Evolutionary conservation across 176 grass and related monocot species (phyloP).

Genomic region (Tuctoria greenei): DNA sequence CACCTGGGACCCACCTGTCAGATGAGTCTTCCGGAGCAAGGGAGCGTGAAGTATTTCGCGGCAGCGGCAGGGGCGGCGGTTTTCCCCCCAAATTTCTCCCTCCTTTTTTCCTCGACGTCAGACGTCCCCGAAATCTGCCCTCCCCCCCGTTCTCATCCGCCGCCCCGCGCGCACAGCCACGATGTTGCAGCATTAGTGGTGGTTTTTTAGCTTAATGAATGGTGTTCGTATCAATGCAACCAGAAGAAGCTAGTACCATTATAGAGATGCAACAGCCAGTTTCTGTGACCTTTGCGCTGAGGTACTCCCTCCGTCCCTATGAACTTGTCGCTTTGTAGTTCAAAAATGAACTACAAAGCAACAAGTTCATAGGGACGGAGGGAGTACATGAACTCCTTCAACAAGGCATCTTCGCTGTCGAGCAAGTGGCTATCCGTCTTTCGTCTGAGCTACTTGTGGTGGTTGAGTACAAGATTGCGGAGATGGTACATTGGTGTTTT

Average conservation of each 20-base stretch:
- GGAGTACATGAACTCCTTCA: too few species aligned
- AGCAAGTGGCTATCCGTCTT: conserved; percentile 75
- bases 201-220: background rate
- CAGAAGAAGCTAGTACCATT: conserved; percentile 68
- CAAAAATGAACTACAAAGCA: too few species aligned
- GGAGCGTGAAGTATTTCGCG: conserved; percentile 38
- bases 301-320: too few species aligned
- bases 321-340: too few species aligned
- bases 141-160: too few species aligned
- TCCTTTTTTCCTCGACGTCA: conserved; percentile 11
- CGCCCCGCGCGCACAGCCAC: too few species aligned
- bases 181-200: background rate
- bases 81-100: conserved; percentile 26
- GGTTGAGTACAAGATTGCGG: conserved; percentile 90
- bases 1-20: background rate
- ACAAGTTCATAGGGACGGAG: too few species aligned
- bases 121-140: too few species aligned
- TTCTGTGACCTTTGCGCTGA: conserved; percentile 82
- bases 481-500: conserved; percentile 93
- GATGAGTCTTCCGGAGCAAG: conserved; percentile 10
- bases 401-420: conserved; percentile 74
- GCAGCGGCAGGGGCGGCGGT: conserved; percentile 4
- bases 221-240: conserved; percentile 38
- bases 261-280: conserved; percentile 95
- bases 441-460: conserved; percentile 85